Conservation (phyloP, 1,284 basidiomycete genomes). For the Moesziomyces sp. region DNA sequence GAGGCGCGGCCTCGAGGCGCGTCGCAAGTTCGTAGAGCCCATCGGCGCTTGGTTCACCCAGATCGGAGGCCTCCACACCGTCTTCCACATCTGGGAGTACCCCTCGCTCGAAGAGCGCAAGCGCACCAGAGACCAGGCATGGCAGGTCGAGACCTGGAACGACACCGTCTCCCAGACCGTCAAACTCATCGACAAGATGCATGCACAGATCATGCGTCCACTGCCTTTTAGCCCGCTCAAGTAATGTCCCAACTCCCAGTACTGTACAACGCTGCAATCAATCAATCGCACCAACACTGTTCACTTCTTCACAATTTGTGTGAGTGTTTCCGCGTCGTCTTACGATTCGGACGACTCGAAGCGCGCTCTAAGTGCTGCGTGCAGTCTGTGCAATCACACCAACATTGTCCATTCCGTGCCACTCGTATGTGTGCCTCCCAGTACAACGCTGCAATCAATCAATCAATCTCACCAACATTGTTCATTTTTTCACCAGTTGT, state of each 20-base stretch:
- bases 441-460: no score
- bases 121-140: conserved; percentile 61
- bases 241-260: neutral
- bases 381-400: no score
- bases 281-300: no score
- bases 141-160: conserved; percentile 67
- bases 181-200: conserved; percentile 65
- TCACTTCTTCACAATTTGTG: no score
- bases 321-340: no score
- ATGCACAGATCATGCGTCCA: conserved; percentile 64
- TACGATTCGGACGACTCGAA: no score
- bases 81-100: conserved; percentile 66
- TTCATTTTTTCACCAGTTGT: no score
- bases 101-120: conserved; percentile 63
- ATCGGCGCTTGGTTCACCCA: conserved; percentile 66
- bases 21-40: conserved; percentile 61
- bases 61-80: conserved; percentile 64
- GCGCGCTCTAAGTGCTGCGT: no score
- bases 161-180: conserved; percentile 65
- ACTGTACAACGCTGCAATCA: no score
- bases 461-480: no score
- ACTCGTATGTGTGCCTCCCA: no score
- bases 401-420: no score
- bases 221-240: conserved; percentile 54
- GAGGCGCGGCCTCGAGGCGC: conserved; percentile 64